phyloP scores from a whole-genome alignment of 495 filamentous ascomycete genomes.

The Annulohypoxylon bovei region DNA sequence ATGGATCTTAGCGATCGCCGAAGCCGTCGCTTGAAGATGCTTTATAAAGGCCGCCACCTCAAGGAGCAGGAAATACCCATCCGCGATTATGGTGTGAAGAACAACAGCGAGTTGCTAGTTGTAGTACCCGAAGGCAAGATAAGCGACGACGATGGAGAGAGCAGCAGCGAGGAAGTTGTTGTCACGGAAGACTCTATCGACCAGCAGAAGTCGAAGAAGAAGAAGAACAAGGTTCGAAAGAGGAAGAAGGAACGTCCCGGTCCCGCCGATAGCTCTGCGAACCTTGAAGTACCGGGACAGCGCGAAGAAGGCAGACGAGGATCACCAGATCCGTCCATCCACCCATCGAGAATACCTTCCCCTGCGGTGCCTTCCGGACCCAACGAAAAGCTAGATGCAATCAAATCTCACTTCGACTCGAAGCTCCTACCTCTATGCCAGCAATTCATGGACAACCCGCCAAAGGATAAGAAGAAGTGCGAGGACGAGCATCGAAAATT shows the following conservation, averaged over 20 bases:
- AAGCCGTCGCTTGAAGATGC: slow-evolving; percentile 67
- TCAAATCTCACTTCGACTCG: slow-evolving; percentile 72
- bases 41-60: slow-evolving; percentile 84
- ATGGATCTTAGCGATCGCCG: slow-evolving; percentile 68
- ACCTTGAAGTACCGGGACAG: slow-evolving; percentile 45
- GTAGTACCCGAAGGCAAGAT: slow-evolving; percentile 61
- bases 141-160: slow-evolving; percentile 63
- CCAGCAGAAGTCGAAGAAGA: slow-evolving; percentile 49
- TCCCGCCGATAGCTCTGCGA: slow-evolving; percentile 51
- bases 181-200: slow-evolving; percentile 45
- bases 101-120: slow-evolving; percentile 75
- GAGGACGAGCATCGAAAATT: slow-evolving; percentile 82
- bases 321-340: slow-evolving; percentile 39
- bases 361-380: slow-evolving; percentile 57
- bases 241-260: slow-evolving; percentile 52
- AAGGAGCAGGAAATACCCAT: slow-evolving; percentile 72
- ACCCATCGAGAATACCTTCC: slow-evolving; percentile 45
- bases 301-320: slow-evolving; percentile 27
- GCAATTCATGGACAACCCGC: slow-evolving; percentile 71
- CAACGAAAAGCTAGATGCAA: slow-evolving; percentile 75
- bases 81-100: slow-evolving; percentile 79
- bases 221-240: slow-evolving; percentile 55
- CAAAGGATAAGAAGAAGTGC: slow-evolving; percentile 73
- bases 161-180: slow-evolving; percentile 59
- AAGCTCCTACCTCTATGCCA: slow-evolving; percentile 73